A percentile compares a stretch with the other conserved stretches of the same genome.
Evolutionary conservation across 2,329 filamentous ascomycete species (phyloP).

Genomic region (Aureobasidium sp.): DNA sequence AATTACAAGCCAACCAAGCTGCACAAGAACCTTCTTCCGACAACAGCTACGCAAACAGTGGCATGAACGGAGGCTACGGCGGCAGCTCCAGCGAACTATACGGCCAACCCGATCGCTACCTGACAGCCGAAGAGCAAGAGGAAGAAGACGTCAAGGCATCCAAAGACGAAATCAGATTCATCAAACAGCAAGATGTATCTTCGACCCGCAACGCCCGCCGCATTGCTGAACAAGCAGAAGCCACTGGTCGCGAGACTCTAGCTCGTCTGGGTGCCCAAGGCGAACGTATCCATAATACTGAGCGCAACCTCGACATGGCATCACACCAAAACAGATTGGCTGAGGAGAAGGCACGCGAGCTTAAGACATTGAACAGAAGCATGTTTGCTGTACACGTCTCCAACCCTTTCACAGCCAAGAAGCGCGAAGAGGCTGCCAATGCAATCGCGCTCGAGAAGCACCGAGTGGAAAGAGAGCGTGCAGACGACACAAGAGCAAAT

Average conservation of each 20-base stretch:
- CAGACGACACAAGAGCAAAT: slow-evolving; percentile 49
- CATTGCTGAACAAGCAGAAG: slow-evolving; percentile 61
- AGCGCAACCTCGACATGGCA: slow-evolving; percentile 74
- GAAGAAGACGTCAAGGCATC: slow-evolving; percentile 65
- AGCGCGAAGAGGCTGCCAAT: slow-evolving; percentile 53
- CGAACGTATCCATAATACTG: slow-evolving; percentile 73
- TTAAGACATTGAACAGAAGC: slow-evolving; percentile 78
- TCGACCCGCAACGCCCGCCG: slow-evolving; percentile 63
- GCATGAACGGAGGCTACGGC: slow-evolving; percentile 19
- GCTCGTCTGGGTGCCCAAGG: slow-evolving; percentile 69
- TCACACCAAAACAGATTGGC: slow-evolving; percentile 64
- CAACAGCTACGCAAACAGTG: slow-evolving; percentile 22
- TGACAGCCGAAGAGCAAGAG: slow-evolving; percentile 75
- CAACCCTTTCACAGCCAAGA: slow-evolving; percentile 58
- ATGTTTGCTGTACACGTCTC: slow-evolving; percentile 63
- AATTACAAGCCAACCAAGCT: slow-evolving; percentile 8
- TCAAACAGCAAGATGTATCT: slow-evolving; percentile 72
- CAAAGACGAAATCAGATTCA: slow-evolving; percentile 65
- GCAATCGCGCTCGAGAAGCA: slow-evolving; percentile 61
- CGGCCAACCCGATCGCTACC: slow-evolving; percentile 61
- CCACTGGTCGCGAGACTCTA: slow-evolving; percentile 64
- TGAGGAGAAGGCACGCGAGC: slow-evolving; percentile 71
- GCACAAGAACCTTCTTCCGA: slow-evolving; percentile 18
- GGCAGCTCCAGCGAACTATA: slow-evolving; percentile 28
- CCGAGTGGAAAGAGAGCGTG: slow-evolving; percentile 47